Percentiles rank a stretch among this genome's conserved stretches.
Conservation (phyloP, 2,329 filamentous ascomycete species). For the Paramyrothecium roridum region DNA sequence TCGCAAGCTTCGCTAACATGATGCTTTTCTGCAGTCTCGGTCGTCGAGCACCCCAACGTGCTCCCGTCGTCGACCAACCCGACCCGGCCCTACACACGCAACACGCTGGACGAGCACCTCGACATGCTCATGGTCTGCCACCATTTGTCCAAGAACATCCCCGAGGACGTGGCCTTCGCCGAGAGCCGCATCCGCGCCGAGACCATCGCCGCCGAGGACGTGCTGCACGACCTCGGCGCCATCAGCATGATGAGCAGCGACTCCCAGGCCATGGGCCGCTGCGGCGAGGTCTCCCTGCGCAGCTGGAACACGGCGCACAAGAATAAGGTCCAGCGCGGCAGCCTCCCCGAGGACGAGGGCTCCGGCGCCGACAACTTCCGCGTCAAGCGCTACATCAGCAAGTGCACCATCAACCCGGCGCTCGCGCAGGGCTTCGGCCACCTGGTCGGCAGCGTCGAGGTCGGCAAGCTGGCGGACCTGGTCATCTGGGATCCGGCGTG, state of each 20-base stretch:
- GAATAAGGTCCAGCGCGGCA: constrained; percentile 84
- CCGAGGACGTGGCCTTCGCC: constrained; percentile 93
- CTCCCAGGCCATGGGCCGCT: constrained; percentile 94
- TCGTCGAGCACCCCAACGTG: constrained; percentile 85
- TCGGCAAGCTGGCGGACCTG: constrained; percentile 86
- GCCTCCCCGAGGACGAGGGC: constrained; percentile 72
- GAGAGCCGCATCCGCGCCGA: constrained; percentile 92
- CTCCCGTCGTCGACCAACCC: constrained; percentile 90
- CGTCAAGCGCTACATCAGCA: constrained; percentile 89
- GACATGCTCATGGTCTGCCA: constrained; percentile 99
- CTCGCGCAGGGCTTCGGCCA: constrained; percentile 88
- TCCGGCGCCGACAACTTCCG: constrained; percentile 84
- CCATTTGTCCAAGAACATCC: constrained; percentile 86
- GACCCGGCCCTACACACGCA: constrained; percentile 83
- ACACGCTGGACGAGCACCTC: constrained; percentile 93
- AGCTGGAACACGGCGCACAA: constrained; percentile 98
- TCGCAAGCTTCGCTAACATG: neutral
- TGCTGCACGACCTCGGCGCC: constrained; percentile 89
- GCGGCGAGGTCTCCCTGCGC: constrained; percentile 86
- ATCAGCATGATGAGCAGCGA: constrained; percentile 98
- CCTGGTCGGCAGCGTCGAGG: constrained; percentile 80
- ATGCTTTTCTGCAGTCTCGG: constrained; percentile 48
- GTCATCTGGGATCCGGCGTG: constrained; percentile 81
- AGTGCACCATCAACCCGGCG: constrained; percentile 95
- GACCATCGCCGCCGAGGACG: constrained; percentile 95